Evolutionary conservation across 805 yeast species (phyloP).

Genomic region (Dipodascus geniculatus): DNA sequence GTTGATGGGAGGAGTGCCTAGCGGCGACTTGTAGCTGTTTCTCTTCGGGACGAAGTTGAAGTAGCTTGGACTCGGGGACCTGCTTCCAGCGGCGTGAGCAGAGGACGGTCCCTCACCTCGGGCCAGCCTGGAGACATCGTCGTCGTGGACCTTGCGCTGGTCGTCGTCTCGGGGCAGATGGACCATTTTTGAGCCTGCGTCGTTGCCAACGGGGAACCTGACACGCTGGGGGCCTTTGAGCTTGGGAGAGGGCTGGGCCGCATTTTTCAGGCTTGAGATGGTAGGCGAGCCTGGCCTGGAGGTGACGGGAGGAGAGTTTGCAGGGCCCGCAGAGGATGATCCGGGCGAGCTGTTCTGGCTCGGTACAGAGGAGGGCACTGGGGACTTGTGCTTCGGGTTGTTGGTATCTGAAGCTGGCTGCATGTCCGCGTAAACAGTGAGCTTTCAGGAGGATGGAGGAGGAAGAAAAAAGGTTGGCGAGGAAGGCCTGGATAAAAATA

Average conservation of each 20-base stretch:
- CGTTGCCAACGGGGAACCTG: background rate
- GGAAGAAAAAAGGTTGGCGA: no score
- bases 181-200: background rate
- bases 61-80: background rate
- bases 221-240: background rate
- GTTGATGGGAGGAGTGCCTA: background rate
- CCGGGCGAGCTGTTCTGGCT: no score
- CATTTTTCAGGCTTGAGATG: background rate
- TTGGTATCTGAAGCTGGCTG: no score
- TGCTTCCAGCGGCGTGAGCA: background rate
- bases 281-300: background rate
- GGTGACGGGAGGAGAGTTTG: background rate
- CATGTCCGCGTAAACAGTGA: no score
- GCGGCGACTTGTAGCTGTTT: background rate
- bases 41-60: background rate
- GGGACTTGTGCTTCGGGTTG: no score
- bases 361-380: background rate
- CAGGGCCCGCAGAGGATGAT: background rate
- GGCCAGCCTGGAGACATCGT: background rate
- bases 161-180: background rate
- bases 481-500: no score
- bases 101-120: background rate
- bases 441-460: no score
- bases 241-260: background rate
- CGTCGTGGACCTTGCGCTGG: background rate